Percentiles rank a stretch among this genome's conserved stretches.
phyloP scores from a whole-genome alignment of 2,329 filamentous ascomycete genomes.

The Hypoxylon sp. region DNA sequence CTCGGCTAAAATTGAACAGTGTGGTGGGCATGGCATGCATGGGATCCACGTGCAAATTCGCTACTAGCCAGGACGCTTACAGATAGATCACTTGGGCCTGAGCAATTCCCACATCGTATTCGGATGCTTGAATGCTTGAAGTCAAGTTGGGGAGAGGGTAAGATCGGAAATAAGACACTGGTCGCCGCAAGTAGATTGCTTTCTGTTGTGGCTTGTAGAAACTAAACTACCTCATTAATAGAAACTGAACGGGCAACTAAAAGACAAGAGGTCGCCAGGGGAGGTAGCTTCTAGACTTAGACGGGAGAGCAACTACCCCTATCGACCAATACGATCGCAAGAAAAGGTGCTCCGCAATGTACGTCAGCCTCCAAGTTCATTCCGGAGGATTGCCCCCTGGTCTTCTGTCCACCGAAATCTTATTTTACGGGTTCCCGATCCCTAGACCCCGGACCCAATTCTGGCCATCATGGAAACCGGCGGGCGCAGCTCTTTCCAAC shows the following conservation, averaged over 20 bases:
- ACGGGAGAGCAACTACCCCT: conserved; percentile 20
- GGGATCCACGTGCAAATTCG: too few relatives aligned
- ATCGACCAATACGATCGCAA: conserved; percentile 33
- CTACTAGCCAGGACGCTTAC: not conserved
- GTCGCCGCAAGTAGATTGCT: not conserved
- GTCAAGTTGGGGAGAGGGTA: not conserved
- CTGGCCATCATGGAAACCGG: conserved; percentile 39
- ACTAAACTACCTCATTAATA: too few relatives aligned
- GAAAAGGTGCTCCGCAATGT: conserved; percentile 37
- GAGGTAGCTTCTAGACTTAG: conserved; percentile 20
- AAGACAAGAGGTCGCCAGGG: conserved; percentile 8
- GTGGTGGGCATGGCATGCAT: too few relatives aligned
- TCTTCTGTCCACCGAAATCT: conserved; percentile 43
- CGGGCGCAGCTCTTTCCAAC: conserved; percentile 30
- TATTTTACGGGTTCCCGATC: conserved; percentile 49
- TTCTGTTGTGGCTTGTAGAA: not conserved
- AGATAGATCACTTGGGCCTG: too few relatives aligned
- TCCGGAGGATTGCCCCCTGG: conserved; percentile 28
- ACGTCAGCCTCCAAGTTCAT: conserved; percentile 34
- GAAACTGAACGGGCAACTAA: not conserved
- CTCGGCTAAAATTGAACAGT: not conserved
- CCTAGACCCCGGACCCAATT: conserved; percentile 40
- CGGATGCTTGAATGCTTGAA: not conserved
- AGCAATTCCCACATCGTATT: too few relatives aligned
- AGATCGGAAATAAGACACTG: not conserved